Base-by-base conservation (phyloP, 1,284 basidiomycete species). In the Lignosus rhinocerotis region DNA sequence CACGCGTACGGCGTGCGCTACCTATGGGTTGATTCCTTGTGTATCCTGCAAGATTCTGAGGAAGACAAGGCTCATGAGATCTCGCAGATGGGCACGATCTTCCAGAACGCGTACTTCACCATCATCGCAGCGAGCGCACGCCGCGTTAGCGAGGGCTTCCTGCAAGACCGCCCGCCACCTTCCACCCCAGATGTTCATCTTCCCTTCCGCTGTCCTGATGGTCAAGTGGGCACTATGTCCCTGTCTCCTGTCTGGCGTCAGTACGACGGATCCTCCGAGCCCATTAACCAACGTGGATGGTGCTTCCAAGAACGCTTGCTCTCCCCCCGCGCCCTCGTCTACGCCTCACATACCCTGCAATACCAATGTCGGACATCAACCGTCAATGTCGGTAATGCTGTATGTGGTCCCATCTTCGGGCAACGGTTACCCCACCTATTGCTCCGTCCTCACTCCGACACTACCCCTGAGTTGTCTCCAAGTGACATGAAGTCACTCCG, bases 241-340 rank as follows among this genome's bases (percentile, higher is more conserved):
- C 46, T 60, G 11, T 58, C 53, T 32, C 58, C 61, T 3, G 47
- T 53, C 3, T 58, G 50, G 53, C 51, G 51, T 12, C 54, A 53
- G 47, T 59, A 62, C 17, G 52, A 56, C 45, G 56, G 50, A 6
- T 48, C 53, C 2, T 17, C 45, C 2, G 61, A 59, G 42, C 52
- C 59, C 6, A 46, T 64, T 30, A 49, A 47, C 43, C 21, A 52
- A 30, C 59, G 60, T 3, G 62, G 53, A 1, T 64, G 62, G 62
- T 64, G 62, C 48, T 39, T 64, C 19, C 46, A 59, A 32, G 59
- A 64, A 44, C 48, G 48, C 19, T 41, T 64, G 9, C 52, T 64
- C 33, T 61, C 62, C 12, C 33, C 55, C 6, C 54, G 62, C 17
- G 44, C 56, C 31, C 55, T 61, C 31, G 43, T 61, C n/a, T 64